Conservation (phyloP, 192 early-diverging fungal species). For the Gamsiella multidivaricata region DNA sequence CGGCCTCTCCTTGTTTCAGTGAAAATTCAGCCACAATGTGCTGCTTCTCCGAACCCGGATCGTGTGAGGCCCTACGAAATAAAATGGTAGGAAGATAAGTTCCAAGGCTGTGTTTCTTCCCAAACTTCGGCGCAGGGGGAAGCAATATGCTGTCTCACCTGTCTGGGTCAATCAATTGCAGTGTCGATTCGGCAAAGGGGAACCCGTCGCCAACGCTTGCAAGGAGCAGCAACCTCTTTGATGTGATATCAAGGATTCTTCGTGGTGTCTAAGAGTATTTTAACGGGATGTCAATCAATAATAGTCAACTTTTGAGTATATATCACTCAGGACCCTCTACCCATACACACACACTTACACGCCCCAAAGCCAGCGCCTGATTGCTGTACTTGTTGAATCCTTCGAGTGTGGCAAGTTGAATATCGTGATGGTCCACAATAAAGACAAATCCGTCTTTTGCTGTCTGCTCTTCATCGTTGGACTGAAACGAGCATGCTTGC, state of each 20-base stretch:
- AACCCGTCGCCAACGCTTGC: slow-evolving; percentile 33
- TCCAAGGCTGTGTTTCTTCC: no score
- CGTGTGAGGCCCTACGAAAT: slow-evolving; percentile 12
- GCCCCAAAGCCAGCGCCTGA: slow-evolving; percentile 15
- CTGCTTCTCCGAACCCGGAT: slow-evolving; percentile 11
- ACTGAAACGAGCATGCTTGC: slow-evolving; percentile 36
- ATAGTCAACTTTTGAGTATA: no score
- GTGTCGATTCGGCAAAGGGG: slow-evolving; percentile 23
- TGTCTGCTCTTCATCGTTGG: neutral
- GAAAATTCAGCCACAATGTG: slow-evolving; percentile 28
- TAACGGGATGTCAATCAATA: neutral
- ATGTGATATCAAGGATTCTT: slow-evolving; percentile 37
- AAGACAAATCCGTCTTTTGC: slow-evolving; percentile 17
- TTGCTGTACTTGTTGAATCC: slow-evolving; percentile 15
- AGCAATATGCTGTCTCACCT: slow-evolving; percentile 7
- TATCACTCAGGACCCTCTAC: no score
- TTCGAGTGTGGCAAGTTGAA: slow-evolving; percentile 27
- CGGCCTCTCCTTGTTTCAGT: slow-evolving; percentile 33
- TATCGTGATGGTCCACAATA: slow-evolving; percentile 42
- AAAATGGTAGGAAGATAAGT: no score
- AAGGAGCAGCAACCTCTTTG: slow-evolving; percentile 19
- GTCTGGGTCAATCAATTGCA: slow-evolving; percentile 29
- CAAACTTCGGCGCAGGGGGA: no score
- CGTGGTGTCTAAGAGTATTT: slow-evolving; percentile 23
- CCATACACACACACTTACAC: no score